Conservation (phyloP, 768 basidiomycete species). For the Kwoniella botswanensis region DNA sequence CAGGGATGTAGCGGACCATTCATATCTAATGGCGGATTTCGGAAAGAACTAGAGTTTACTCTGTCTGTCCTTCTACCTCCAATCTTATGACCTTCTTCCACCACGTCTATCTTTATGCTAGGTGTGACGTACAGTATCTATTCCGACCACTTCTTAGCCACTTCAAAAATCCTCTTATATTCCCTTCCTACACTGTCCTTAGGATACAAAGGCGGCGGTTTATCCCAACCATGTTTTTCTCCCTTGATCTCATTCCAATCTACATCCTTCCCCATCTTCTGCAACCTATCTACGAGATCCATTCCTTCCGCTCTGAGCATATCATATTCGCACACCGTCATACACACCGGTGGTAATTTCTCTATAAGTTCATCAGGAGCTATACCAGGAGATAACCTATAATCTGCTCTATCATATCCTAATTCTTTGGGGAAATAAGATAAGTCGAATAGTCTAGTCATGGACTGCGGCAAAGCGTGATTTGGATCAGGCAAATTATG, state of each 20-base stretch:
- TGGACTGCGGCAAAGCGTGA: slow-evolving; percentile 25
- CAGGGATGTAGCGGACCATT: no score
- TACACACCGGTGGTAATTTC: slow-evolving; percentile 33
- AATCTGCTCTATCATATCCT: slow-evolving; percentile 15
- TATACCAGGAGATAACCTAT: slow-evolving; percentile 33
- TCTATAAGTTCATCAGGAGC: slow-evolving; percentile 32
- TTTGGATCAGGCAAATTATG: slow-evolving; percentile 15
- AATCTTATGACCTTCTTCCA: no score
- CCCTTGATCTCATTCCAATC: slow-evolving; percentile 24
- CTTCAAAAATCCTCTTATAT: slow-evolving; percentile 4
- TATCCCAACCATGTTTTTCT: slow-evolving; percentile 47
- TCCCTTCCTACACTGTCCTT: slow-evolving; percentile 29
- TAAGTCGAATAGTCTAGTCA: slow-evolving; percentile 38
- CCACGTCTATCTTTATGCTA: no score
- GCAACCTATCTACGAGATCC: slow-evolving; percentile 26
- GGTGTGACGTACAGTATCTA: no score
- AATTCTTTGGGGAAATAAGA: slow-evolving; percentile 33
- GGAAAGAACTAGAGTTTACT: no score
- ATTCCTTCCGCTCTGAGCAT: slow-evolving; percentile 39
- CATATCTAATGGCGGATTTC: no score
- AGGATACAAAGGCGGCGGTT: slow-evolving; percentile 22
- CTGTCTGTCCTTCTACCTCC: no score
- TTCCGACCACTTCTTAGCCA: slow-evolving; percentile 7
- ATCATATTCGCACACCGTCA: slow-evolving; percentile 39
- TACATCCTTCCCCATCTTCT: slow-evolving; percentile 32